Percentiles rank a stretch among this genome's conserved stretches.
These are phyloP conservation scores for Dimocarpus longan DNA, from an alignment of 345 rosid genomes.

Conservation along the genomic window DNA sequence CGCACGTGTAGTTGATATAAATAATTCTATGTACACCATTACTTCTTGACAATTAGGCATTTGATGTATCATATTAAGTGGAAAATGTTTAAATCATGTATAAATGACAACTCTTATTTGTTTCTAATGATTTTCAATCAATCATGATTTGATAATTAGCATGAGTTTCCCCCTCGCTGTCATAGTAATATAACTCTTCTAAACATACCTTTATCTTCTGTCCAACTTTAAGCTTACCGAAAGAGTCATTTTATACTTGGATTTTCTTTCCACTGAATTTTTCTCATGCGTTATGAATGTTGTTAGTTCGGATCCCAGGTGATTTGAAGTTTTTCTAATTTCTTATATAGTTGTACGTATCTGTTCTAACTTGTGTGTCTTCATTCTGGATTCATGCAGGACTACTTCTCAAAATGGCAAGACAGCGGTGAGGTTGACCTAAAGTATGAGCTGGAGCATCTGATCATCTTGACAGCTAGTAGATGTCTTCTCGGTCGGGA, in stretches of 20 bases:
- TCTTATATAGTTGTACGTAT: neutral
- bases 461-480: slow-evolving; percentile 97
- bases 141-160: neutral
- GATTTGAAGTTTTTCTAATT: neutral
- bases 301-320: neutral
- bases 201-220: neutral
- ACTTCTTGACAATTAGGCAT: neutral
- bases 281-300: neutral
- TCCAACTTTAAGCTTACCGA: neutral
- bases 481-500: slow-evolving; percentile 92
- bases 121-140: neutral
- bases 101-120: neutral
- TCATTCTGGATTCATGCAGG: slow-evolving; percentile 49
- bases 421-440: slow-evolving; percentile 92
- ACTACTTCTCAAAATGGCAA: slow-evolving; percentile 93
- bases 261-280: neutral
- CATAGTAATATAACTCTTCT: neutral
- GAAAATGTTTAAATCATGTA: neutral
- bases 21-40: neutral
- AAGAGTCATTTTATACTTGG: neutral
- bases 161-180: neutral
- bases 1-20: neutral
- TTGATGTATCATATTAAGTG: neutral
- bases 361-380: slow-evolving; percentile 13
- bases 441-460: slow-evolving; percentile 85